Percentiles rank a stretch among this genome's conserved stretches.
These are phyloP conservation scores for Tuber borchii DNA, from an alignment of 495 filamentous ascomycete genomes.

Conservation along the genomic window DNA sequence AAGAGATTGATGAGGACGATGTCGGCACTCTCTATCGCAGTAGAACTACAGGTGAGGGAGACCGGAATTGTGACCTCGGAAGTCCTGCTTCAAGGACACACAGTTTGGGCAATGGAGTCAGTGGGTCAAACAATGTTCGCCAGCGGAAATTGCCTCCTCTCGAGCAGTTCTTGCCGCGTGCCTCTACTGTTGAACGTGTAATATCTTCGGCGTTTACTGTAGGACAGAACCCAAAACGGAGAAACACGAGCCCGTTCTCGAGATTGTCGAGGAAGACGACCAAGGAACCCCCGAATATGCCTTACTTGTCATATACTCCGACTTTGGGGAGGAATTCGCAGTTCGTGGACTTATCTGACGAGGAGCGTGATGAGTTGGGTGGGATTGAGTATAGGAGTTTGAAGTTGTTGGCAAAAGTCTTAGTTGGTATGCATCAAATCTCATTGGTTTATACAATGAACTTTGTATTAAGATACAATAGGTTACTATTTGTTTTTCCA, in stretches of 20 bases:
- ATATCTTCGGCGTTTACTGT: constrained; percentile 34
- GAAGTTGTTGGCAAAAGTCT: constrained; percentile 52
- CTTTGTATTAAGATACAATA: constrained; percentile 5
- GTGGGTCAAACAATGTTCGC: constrained; percentile 32
- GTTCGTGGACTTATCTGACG: constrained; percentile 65
- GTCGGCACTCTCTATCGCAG: constrained; percentile 27
- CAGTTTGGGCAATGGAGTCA: constrained; percentile 27
- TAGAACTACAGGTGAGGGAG: constrained; percentile 28
- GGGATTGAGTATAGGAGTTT: constrained; percentile 60
- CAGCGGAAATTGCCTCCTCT: constrained; percentile 30
- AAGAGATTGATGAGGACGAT: constrained; percentile 41
- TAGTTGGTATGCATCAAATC: constrained; percentile 43
- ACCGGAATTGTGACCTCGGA: constrained; percentile 10
- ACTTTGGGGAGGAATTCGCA: constrained; percentile 87
- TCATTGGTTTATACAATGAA: not conserved
- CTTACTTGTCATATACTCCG: constrained; percentile 89
- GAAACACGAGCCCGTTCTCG: constrained; percentile 34
- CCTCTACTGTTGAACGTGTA: constrained; percentile 28
- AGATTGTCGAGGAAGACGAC: constrained; percentile 23
- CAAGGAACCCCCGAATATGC: constrained; percentile 43
- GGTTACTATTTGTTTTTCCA: constrained; percentile 50
- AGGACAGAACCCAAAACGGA: constrained; percentile 25
- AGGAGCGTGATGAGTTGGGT: constrained; percentile 55
- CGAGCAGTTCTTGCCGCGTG: constrained; percentile 33
- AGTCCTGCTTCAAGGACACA: constrained; percentile 27